Base-by-base conservation (phyloP, 768 basidiomycete genomes). In the Hygrophoropsis aurantiaca region DNA sequence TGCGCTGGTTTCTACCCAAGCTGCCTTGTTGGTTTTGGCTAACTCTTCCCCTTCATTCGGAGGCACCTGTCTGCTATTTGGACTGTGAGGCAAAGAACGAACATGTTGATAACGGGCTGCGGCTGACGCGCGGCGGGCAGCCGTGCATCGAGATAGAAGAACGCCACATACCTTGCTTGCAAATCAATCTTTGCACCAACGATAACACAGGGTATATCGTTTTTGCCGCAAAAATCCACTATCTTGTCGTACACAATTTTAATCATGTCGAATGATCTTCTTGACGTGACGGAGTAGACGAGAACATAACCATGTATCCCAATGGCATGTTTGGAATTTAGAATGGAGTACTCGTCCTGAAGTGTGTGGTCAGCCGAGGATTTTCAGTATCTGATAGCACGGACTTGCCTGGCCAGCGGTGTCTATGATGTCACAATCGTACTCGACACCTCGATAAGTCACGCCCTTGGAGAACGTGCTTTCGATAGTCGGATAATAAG, bases 221-320 rank as follows among this genome's bases (percentile, higher is more conserved):
- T 80, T 43, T 84, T 75, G 46, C 93, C 93, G 53, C 85, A 86
- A 61, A 90, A 94, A 67, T 90, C 81, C 57, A 90, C 68, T 54
- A 97, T 90, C 79, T 94, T 95, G 78, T 97, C 88, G 61, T 95
- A 87, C 41, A 97, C 80, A 61, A 90, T 85, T 63, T 87, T 82
- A 56, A 97, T 79, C 91, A 97, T 97, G 58, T 97, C 87, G 74
- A 97, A 97, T 8, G 90, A 93, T 58, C 84, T 83, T 49, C 85
- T 76, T 16, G 88, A 90, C 4, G 90, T 80, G 67, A 98, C 92
- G 3, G 90, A 90, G 73, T 97, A 99, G 37, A 97, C 94, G 58
- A 99, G 83, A 60, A 99, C 81, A 66, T 90, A 99, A 61, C 95
- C 95, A 61, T 99, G 94, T 58, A 95, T 92, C 43, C 95, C 95